These are phyloP conservation scores for Leccinum rimulosum DNA, from an alignment of 768 basidiomycete genomes.

Conservation along the genomic window DNA sequence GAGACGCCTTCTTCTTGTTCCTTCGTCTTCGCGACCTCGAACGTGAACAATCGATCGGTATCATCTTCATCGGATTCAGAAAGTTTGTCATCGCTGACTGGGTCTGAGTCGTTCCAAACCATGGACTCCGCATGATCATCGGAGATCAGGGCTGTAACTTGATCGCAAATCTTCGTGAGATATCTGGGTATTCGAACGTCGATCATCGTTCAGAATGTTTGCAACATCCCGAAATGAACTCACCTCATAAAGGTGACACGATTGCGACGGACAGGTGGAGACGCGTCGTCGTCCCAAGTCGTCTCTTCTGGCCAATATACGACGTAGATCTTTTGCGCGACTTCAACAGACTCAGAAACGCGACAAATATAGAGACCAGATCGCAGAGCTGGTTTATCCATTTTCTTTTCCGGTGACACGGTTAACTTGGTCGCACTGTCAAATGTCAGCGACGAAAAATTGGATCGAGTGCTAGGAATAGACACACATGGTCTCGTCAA, in stretches of 20 bases:
- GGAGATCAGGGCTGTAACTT: slow-evolving; percentile 49
- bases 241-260: slow-evolving; percentile 62
- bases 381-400: slow-evolving; percentile 32
- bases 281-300: slow-evolving; percentile 54
- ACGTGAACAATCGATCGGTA: slow-evolving; percentile 52
- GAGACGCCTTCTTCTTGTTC: slow-evolving; percentile 55
- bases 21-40: slow-evolving; percentile 53
- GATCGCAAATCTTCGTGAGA: slow-evolving; percentile 57
- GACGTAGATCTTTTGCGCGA: slow-evolving; percentile 37
- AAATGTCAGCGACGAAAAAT: background rate
- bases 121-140: slow-evolving; percentile 43
- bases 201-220: background rate
- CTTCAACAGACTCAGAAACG: slow-evolving; percentile 1
- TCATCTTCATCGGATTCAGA: slow-evolving; percentile 36
- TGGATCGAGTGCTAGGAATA: background rate
- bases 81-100: slow-evolving; percentile 25
- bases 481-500: slow-evolving; percentile 42
- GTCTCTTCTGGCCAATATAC: slow-evolving; percentile 63
- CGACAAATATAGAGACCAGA: slow-evolving; percentile 51
- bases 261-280: slow-evolving; percentile 47
- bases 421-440: slow-evolving; percentile 14
- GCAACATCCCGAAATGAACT: background rate
- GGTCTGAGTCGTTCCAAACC: slow-evolving; percentile 43
- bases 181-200: slow-evolving; percentile 37
- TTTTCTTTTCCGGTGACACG: slow-evolving; percentile 1